Evolutionary conservation across 2,329 filamentous ascomycete genomes (phyloP).

Genomic region (Pseudogymnoascus sp.): DNA sequence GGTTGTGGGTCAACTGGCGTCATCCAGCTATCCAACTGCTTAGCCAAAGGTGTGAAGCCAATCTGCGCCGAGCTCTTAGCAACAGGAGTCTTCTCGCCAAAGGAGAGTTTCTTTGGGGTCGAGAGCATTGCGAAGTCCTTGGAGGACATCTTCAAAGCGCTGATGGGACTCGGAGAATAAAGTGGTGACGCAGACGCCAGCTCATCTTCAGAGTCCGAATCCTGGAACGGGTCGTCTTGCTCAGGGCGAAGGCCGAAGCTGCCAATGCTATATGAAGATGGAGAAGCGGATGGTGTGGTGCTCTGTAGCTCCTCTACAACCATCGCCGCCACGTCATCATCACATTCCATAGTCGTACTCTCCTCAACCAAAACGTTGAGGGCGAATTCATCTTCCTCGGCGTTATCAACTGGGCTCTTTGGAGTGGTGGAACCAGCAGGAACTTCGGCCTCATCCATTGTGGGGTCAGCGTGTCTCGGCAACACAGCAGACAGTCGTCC

Average conservation of each 20-base stretch:
- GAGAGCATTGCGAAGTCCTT: slow-evolving; percentile 25
- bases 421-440: not conserved
- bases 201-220: slow-evolving; percentile 53
- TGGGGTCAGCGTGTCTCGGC: slow-evolving; percentile 29
- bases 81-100: slow-evolving; percentile 15
- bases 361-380: slow-evolving; percentile 18
- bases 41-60: slow-evolving; percentile 58
- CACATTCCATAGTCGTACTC: slow-evolving; percentile 10
- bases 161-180: slow-evolving; percentile 20
- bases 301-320: slow-evolving; percentile 10
- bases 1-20: slow-evolving; percentile 31
- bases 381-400: not conserved
- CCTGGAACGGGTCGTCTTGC: slow-evolving; percentile 39
- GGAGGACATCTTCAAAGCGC: slow-evolving; percentile 24
- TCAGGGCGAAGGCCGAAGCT: slow-evolving; percentile 41
- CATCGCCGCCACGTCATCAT: slow-evolving; percentile 15
- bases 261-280: slow-evolving; percentile 17
- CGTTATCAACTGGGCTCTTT: not conserved
- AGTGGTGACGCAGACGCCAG: slow-evolving; percentile 29
- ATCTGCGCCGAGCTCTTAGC: slow-evolving; percentile 27
- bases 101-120: slow-evolving; percentile 13
- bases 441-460: slow-evolving; percentile 13
- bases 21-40: slow-evolving; percentile 56
- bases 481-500: slow-evolving; percentile 34
- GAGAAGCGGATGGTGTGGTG: slow-evolving; percentile 22